Conservation (phyloP, 371 early-diverging fungal genomes). For the Apophysomyces sp. region DNA sequence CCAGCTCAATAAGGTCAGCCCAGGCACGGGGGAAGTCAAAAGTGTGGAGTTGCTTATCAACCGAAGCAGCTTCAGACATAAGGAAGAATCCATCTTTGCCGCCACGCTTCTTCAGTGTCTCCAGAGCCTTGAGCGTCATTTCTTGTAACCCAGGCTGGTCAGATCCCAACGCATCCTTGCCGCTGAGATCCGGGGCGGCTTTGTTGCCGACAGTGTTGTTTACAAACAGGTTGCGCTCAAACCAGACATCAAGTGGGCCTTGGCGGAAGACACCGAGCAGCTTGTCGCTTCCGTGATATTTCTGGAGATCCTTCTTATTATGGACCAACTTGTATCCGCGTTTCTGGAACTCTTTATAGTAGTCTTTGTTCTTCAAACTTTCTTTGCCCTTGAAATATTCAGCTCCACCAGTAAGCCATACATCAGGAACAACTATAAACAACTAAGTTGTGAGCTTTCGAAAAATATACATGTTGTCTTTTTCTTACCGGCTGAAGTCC, state of each 20-base stretch:
- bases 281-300: conserved; percentile 53
- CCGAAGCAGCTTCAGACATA: conserved; percentile 76
- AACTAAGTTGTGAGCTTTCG: background rate
- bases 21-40: conserved; percentile 72
- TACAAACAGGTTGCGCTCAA: conserved; percentile 66
- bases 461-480: background rate
- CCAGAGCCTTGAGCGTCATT: conserved; percentile 70
- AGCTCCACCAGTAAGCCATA: conserved; percentile 69
- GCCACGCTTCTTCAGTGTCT: conserved; percentile 60
- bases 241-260: conserved; percentile 66
- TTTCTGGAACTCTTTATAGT: conserved; percentile 50
- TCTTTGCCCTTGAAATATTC: conserved; percentile 53
- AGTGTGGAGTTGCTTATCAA: conserved; percentile 74
- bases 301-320: conserved; percentile 50
- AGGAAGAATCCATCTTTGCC: conserved; percentile 72
- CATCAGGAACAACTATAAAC: conserved; percentile 59
- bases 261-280: conserved; percentile 71
- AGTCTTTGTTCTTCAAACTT: conserved; percentile 56
- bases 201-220: conserved; percentile 51
- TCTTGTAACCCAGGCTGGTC: conserved; percentile 69
- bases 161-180: conserved; percentile 44
- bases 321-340: conserved; percentile 63
- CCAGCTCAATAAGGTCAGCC: conserved; percentile 72
- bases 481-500: conserved; percentile 38
- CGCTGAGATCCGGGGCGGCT: conserved; percentile 50